A percentile compares a stretch with the other conserved stretches of the same genome.
Conservation (phyloP, 306 rosid genomes). For the Vigna mungo region DNA sequence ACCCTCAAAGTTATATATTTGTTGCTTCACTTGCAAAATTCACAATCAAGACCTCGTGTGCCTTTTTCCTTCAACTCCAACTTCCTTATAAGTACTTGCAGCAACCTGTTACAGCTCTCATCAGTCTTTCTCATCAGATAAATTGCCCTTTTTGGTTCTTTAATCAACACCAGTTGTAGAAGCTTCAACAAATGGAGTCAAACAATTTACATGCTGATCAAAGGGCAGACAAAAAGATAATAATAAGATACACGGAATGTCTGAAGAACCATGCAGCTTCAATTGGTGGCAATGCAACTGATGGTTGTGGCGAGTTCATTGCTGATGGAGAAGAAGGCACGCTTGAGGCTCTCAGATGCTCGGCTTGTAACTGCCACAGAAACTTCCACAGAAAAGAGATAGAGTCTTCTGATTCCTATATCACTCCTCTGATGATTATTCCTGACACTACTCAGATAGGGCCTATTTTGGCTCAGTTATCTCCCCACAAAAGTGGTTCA, state of each 20-base stretch:
- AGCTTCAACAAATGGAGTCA: slow-evolving; percentile 42
- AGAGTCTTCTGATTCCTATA: slow-evolving; percentile 28
- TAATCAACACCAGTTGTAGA: slow-evolving; percentile 24
- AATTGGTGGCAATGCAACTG: slow-evolving; percentile 63
- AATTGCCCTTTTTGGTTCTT: slow-evolving; percentile 29
- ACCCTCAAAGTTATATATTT: slow-evolving; percentile 32
- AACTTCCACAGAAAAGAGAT: slow-evolving; percentile 65
- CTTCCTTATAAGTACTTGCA: not conserved
- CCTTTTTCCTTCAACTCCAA: slow-evolving; percentile 30
- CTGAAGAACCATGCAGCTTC: slow-evolving; percentile 69
- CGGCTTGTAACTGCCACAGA: slow-evolving; percentile 67
- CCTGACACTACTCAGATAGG: slow-evolving; percentile 19
- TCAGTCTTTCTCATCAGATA: slow-evolving; percentile 5
- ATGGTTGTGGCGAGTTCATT: slow-evolving; percentile 72
- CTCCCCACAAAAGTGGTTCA: slow-evolving; percentile 56
- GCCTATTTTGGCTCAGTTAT: slow-evolving; percentile 28
- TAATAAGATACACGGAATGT: slow-evolving; percentile 57
- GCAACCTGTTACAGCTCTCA: not conserved
- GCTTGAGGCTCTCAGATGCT: slow-evolving; percentile 54
- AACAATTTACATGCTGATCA: slow-evolving; percentile 7
- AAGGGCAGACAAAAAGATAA: slow-evolving; percentile 35
- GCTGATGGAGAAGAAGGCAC: slow-evolving; percentile 57
- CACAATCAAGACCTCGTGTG: slow-evolving; percentile 39
- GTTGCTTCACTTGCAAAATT: slow-evolving; percentile 68
- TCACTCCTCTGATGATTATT: slow-evolving; percentile 13